These are phyloP conservation scores for Brassica carinata DNA, from an alignment of 345 rosid genomes.

Conservation along the genomic window DNA sequence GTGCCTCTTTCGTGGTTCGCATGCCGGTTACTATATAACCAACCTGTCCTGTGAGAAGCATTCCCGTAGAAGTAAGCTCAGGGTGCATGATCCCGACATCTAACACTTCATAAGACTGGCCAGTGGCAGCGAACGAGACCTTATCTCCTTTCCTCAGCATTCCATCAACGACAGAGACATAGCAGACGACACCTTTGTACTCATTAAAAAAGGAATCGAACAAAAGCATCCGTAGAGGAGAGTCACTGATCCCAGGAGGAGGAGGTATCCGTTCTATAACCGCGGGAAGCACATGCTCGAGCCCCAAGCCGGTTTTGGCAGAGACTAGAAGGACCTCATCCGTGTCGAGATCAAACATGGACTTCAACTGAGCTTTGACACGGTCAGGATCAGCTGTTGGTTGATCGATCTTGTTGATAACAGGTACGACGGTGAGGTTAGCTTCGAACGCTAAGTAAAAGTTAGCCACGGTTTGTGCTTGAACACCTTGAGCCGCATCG, in stretches of 20 bases:
- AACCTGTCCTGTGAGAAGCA: conserved; percentile 93
- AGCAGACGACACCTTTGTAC: conserved; percentile 92
- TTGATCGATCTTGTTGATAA: conserved; percentile 95
- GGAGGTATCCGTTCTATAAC: conserved; percentile 85
- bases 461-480: conserved; percentile 98
- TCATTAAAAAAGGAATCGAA: conserved; percentile 94
- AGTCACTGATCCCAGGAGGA: conserved; percentile 70
- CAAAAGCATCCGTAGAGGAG: conserved; percentile 88
- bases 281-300: conserved; percentile 88
- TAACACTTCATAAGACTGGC: conserved; percentile 76
- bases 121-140: conserved; percentile 80
- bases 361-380: conserved; percentile 89
- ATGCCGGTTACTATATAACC: conserved; percentile 96
- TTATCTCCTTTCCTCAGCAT: conserved; percentile 83
- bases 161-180: conserved; percentile 95
- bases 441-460: conserved; percentile 95
- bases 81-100: conserved; percentile 98
- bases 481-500: conserved; percentile 99
- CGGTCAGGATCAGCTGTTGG: conserved; percentile 99
- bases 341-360: conserved; percentile 95
- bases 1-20: conserved; percentile 98
- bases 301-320: conserved; percentile 96
- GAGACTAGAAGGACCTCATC: conserved; percentile 80
- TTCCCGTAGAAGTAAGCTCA: conserved; percentile 86
- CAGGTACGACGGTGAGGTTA: conserved; percentile 75